Conservation (phyloP, 1,139 yeast species). For the Diutina mesorugosa region DNA sequence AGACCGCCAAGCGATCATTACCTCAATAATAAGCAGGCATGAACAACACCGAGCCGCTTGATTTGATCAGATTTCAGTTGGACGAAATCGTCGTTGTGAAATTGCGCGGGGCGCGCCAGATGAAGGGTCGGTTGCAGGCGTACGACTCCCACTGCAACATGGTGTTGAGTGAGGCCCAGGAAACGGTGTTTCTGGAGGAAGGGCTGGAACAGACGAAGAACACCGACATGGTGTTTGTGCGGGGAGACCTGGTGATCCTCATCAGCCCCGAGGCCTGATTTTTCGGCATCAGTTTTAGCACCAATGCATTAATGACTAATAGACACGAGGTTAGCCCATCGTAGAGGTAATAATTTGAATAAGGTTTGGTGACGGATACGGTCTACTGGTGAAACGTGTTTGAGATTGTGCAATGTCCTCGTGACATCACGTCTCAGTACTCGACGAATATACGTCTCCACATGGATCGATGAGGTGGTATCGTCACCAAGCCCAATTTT, state of each 20-base stretch:
- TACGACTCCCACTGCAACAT: slow-evolving; percentile 95
- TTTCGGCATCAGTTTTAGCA: background rate
- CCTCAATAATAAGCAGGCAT: background rate
- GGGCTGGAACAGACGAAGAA: slow-evolving; percentile 38
- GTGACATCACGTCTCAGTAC: too few relatives aligned
- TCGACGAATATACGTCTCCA: too few relatives aligned
- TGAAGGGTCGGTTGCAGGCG: slow-evolving; percentile 84
- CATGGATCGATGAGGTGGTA: too few relatives aligned
- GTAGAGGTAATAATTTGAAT: background rate
- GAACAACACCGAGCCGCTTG: slow-evolving; percentile 44
- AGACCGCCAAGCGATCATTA: background rate
- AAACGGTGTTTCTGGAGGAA: slow-evolving; percentile 50
- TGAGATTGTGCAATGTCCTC: too few relatives aligned
- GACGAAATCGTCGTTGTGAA: slow-evolving; percentile 85
- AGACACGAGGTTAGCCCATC: background rate
- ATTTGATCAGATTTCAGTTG: slow-evolving; percentile 70
- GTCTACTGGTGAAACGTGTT: too few relatives aligned
- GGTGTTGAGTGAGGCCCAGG: slow-evolving; percentile 88
- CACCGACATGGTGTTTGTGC: slow-evolving; percentile 84
- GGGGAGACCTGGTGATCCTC: slow-evolving; percentile 91
- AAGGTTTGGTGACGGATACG: too few relatives aligned
- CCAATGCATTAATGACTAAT: background rate
- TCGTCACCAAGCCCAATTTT: too few relatives aligned
- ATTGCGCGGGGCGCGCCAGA: slow-evolving; percentile 91
- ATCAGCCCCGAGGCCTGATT: slow-evolving; percentile 31